Conservation (phyloP, 306 rosid species). For the Malus asiatica region DNA sequence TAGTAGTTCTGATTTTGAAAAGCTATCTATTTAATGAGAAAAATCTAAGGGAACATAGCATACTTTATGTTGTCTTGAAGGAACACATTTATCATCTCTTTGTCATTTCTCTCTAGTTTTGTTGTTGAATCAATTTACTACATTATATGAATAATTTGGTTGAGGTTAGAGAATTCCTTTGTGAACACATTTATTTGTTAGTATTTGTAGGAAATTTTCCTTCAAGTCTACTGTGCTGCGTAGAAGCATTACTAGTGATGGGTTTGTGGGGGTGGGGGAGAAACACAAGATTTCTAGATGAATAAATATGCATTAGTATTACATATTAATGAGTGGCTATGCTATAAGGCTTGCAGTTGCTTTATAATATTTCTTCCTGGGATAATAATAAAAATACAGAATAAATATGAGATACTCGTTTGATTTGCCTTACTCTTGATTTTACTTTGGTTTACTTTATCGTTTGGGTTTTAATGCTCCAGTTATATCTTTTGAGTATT, state of each 20-base stretch:
- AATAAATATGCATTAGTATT: background rate
- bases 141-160: background rate
- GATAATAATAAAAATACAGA: background rate
- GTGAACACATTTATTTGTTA: background rate
- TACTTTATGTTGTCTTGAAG: background rate
- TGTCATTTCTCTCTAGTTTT: background rate
- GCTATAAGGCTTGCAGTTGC: background rate
- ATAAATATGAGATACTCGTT: background rate
- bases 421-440: background rate
- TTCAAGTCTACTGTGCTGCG: background rate
- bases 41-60: background rate
- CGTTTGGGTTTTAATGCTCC: background rate
- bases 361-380: background rate
- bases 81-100: background rate
- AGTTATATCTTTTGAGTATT: background rate
- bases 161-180: background rate
- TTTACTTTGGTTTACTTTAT: background rate
- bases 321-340: background rate
- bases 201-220: background rate
- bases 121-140: background rate
- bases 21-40: background rate
- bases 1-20: background rate
- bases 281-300: background rate
- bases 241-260: background rate
- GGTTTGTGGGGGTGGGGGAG: background rate